Conservation (phyloP, 345 rosid genomes). For the Lagerstroemia speciosa region DNA sequence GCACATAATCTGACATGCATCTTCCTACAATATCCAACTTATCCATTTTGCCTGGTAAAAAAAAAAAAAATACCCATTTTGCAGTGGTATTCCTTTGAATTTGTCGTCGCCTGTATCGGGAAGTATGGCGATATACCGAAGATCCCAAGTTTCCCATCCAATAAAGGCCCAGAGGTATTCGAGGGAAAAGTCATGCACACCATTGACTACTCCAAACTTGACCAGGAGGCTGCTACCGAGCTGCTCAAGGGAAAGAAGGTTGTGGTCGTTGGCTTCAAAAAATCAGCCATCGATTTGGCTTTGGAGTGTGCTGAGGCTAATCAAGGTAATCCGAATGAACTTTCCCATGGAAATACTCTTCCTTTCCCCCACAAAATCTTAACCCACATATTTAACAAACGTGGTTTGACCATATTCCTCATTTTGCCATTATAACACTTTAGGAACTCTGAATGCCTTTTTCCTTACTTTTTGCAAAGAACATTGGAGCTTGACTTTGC, state of each 20-base stretch:
- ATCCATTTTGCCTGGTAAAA: no score
- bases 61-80: no score
- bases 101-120: slow-evolving; percentile 63
- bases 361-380: no score
- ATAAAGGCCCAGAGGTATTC: slow-evolving; percentile 59
- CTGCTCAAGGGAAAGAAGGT: slow-evolving; percentile 61
- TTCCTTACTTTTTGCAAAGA: no score
- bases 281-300: slow-evolving; percentile 92
- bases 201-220: slow-evolving; percentile 75
- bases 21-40: not conserved
- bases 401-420: no score
- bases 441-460: no score
- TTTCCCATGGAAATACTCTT: no score
- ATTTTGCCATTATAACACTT: no score
- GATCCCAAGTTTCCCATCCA: slow-evolving; percentile 40
- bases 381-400: no score
- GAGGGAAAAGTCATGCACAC: slow-evolving; percentile 65
- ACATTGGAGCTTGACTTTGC: no score
- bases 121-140: slow-evolving; percentile 72
- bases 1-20: not conserved
- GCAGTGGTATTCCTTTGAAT: slow-evolving; percentile 78
- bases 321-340: slow-evolving; percentile 42
- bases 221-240: slow-evolving; percentile 45
- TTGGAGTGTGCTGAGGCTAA: slow-evolving; percentile 76
- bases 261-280: slow-evolving; percentile 66